Evolutionary conservation across 2,329 filamentous ascomycete genomes (phyloP), one percentile per base, ranked within the genome.

Genomic region (Xylariaceae sp.): DNA sequence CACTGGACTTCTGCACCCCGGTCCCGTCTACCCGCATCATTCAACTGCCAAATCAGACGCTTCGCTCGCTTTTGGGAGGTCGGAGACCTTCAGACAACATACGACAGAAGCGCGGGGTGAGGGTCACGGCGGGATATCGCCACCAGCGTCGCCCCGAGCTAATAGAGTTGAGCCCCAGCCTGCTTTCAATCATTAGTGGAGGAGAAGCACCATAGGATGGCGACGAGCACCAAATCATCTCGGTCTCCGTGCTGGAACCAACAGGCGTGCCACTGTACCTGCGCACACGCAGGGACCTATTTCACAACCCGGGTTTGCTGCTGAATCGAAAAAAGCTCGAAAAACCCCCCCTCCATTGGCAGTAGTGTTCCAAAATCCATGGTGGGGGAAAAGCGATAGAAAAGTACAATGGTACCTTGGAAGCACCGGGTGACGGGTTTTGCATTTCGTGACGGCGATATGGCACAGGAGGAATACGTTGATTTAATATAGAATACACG

Each of bases 1-100:
- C 3, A 45, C 55, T 3, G 41, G 50, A 16, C 44, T 63, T 15
- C 34, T 62, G 24, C 60, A 63, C 19, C 52, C 59, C 8, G 60
- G 60, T 1, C 60, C 60, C 1, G 34, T 43, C 3, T 59, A 51
- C 33, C 31, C 34, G 3, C 45, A 44, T 30, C 44, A 48, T 32
- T 54, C 55, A 1, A 41, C 48, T 16, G 42, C 54, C 11, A 43
- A 43, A 19, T 29, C 40, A 18, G 45, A 56, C 6, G 19, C 34
- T 4, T 37, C 41, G 9, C 34, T 47, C 13, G 48, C 34, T 11
- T 41, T 50, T 26, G 19, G 35, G 17, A 45, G 46, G 22, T 39
- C 49, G 35, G 55, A 56, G 4, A 45, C 51, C 2, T 35, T 61
- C 9, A 47, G 39, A 26, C 52, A 42, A 42, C 48, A 49, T 26